Base-by-base conservation (phyloP, 2,329 filamentous ascomycete genomes). In the Davidsoniella virescens region DNA sequence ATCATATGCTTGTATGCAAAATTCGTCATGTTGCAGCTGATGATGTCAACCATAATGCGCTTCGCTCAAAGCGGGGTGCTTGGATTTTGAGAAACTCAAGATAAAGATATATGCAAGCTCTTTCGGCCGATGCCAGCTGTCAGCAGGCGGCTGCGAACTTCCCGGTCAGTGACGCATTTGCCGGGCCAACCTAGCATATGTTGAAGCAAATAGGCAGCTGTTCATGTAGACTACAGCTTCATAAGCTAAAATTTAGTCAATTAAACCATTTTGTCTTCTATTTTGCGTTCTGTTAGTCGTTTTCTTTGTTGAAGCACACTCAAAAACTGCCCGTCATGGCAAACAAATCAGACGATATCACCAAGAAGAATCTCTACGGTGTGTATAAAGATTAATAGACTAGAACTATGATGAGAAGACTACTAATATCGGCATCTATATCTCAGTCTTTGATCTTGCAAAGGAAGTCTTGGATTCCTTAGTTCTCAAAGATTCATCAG, bases 361-460 rank as follows among this genome's bases (percentile, higher is more conserved):
- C 44, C 14, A 53, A 50, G 38, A 33, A 39, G 12, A 47, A 47
- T n/a, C 51, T 53, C 18, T 53, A 53, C 17, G 26, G 51, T 53
- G 17, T 16, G 50, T 38, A 17, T 33, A 23, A 5, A 14, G 17
- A 33, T 6, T 10, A 33, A 12, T 12, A 33, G 7, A 33, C 6
- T 4, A 9, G 5, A 10, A 8, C 7, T n/a, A 18, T 14, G 6
- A 8, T 12, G 3, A 20, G 10, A 9, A 7, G 5, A 5, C 14
- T 44, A 23, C 47, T 49, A 44, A 49, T 20, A 20, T 20, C 20
- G 20, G 4, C 40, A 9, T 26, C n/a, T 14, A 17, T 29, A 14
- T 44, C 44, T 7, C 61, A 87, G 84, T 90, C 52, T 95, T 88
- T 64, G 82, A 93, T 62, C 75, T 95, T 20, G 86, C 87, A 0